Percentiles rank a stretch among this genome's conserved stretches.
phyloP scores from a whole-genome alignment of 1,139 yeast genomes.

The Diutina neorugosa region DNA sequence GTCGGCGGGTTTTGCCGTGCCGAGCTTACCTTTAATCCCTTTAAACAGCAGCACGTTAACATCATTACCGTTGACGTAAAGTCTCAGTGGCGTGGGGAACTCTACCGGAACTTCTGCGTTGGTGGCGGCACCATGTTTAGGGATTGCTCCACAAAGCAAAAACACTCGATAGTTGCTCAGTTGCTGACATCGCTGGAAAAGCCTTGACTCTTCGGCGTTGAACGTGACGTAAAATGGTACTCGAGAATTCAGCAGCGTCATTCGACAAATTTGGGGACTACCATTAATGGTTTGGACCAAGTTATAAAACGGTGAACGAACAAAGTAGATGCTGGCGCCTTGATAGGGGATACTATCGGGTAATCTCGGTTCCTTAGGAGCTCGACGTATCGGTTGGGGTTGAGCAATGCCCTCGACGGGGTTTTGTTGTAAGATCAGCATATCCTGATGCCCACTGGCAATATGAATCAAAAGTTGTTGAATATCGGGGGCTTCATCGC shows the following conservation, averaged over 20 bases:
- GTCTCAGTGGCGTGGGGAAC: slow-evolving; percentile 47
- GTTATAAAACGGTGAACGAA: slow-evolving; percentile 25
- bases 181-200: slow-evolving; percentile 11
- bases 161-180: slow-evolving; percentile 20
- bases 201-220: slow-evolving; percentile 21
- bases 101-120: slow-evolving; percentile 28
- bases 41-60: slow-evolving; percentile 7
- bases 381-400: background rate
- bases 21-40: slow-evolving; percentile 50
- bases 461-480: slow-evolving; percentile 17
- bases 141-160: slow-evolving; percentile 32
- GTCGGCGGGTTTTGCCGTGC: slow-evolving; percentile 60
- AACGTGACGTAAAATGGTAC: slow-evolving; percentile 27
- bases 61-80: slow-evolving; percentile 32
- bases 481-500: slow-evolving; percentile 27
- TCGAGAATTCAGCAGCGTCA: slow-evolving; percentile 25
- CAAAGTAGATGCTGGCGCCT: slow-evolving; percentile 7
- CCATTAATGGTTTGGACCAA: slow-evolving; percentile 32
- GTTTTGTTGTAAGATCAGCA: background rate
- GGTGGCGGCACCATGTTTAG: slow-evolving; percentile 14
- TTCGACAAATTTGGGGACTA: slow-evolving; percentile 27
- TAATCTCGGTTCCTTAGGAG: background rate
- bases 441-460: background rate
- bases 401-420: background rate
- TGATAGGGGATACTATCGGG: slow-evolving; percentile 2